These are phyloP conservation scores for Penicillium soppii DNA, from an alignment of 495 filamentous ascomycete genomes.

Conservation along the genomic window DNA sequence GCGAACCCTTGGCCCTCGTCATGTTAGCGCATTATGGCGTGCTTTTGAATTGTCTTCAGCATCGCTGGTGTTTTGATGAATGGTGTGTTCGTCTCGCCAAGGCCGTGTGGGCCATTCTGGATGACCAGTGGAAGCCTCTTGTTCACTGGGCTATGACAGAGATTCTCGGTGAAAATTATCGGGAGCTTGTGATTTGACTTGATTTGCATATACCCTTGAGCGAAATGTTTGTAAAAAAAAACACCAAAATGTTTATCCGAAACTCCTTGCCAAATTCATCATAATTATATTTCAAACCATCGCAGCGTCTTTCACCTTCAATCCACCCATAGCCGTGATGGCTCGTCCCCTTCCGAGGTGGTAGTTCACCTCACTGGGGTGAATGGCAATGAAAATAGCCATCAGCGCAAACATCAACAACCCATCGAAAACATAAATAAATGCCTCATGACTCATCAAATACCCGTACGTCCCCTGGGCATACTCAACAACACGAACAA, in stretches of 20 bases:
- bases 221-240: neutral
- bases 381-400: conserved; percentile 45
- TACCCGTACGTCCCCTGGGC: conserved; percentile 52
- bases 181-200: conserved; percentile 10
- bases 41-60: conserved; percentile 37
- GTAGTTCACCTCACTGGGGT: conserved; percentile 30
- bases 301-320: conserved; percentile 11
- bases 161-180: conserved; percentile 32
- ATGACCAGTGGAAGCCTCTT: conserved; percentile 38
- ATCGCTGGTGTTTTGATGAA: conserved; percentile 49
- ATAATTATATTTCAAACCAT: neutral
- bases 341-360: conserved; percentile 18
- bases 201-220: neutral
- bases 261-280: neutral
- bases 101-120: conserved; percentile 38
- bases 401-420: conserved; percentile 55
- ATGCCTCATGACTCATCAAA: conserved; percentile 55
- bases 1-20: conserved; percentile 53
- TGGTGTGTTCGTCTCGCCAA: conserved; percentile 39
- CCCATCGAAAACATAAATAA: conserved; percentile 63
- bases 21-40: conserved; percentile 50
- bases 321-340: conserved; percentile 20
- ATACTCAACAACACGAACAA: conserved; percentile 66
- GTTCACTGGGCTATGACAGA: conserved; percentile 35
- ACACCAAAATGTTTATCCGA: too few relatives aligned